A percentile compares a stretch with the other conserved stretches of the same genome.
phyloP scores from a whole-genome alignment of 768 basidiomycete genomes.

The Dendrothele bispora region DNA sequence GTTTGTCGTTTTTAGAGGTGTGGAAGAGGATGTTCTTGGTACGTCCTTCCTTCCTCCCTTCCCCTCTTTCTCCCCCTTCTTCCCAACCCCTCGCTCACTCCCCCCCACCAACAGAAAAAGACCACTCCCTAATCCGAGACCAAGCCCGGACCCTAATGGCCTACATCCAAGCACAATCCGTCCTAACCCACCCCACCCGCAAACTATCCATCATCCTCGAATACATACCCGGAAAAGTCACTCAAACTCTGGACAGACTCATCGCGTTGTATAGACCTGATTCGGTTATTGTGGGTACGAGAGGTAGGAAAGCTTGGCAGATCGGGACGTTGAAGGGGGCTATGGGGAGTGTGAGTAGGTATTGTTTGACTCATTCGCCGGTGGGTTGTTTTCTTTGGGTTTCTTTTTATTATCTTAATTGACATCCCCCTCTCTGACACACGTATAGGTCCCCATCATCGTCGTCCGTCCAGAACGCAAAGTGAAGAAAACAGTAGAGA shows the following conservation, averaged over 20 bases:
- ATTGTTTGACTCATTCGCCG: conserved; percentile 7
- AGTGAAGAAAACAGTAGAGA: conserved; percentile 80
- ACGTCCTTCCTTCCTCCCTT: conserved; percentile 18
- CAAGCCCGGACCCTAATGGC: conserved; percentile 85
- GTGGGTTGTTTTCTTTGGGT: background rate
- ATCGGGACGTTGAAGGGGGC: conserved; percentile 14
- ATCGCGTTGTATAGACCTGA: conserved; percentile 92
- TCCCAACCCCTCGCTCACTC: background rate
- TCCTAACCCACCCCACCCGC: conserved; percentile 74
- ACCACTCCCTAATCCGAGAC: conserved; percentile 74
- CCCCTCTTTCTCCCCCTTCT: background rate
- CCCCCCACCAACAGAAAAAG: conserved; percentile 52
- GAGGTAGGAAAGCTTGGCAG: conserved; percentile 57
- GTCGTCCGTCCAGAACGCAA: conserved; percentile 91
- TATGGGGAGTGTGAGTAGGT: conserved; percentile 56
- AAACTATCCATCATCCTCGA: conserved; percentile 91
- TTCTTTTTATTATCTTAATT: conserved; percentile 70
- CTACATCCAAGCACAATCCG: conserved; percentile 76
- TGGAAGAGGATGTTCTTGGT: conserved; percentile 87
- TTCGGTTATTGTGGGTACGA: conserved; percentile 89
- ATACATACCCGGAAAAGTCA: conserved; percentile 89
- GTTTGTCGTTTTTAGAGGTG: conserved; percentile 86
- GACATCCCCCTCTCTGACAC: conserved; percentile 93
- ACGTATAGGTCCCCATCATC: conserved; percentile 93
- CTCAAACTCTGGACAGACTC: conserved; percentile 86